These are phyloP conservation scores for Solanum chiquidenum DNA, from an alignment of 257 asterid genomes.

Conservation along the genomic window DNA sequence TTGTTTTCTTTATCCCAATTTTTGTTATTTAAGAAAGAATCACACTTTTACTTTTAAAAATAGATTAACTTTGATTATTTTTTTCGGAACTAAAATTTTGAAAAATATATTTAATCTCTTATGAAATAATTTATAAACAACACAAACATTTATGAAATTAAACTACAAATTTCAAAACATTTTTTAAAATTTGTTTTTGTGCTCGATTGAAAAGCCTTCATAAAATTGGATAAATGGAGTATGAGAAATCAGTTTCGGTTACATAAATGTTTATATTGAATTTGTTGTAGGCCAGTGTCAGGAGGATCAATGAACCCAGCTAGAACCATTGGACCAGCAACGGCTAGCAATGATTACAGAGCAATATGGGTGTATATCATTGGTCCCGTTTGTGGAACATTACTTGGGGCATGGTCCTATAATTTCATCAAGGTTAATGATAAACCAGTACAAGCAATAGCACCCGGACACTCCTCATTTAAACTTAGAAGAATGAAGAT, in stretches of 20 bases:
- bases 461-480: constrained; percentile 19
- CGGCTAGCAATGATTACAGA: constrained; percentile 53
- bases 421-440: constrained; percentile 43
- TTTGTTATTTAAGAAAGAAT: neutral
- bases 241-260: too few species aligned
- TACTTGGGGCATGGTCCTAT: constrained; percentile 61
- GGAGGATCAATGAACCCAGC: constrained; percentile 96
- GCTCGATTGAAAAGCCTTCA: neutral
- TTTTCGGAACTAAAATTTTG: neutral
- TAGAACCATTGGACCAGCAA: constrained; percentile 72
- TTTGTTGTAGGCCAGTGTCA: constrained; percentile 49
- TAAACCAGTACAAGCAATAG: constrained; percentile 30
- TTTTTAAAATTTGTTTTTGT: neutral
- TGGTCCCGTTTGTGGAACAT: constrained; percentile 70
- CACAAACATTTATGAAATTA: neutral
- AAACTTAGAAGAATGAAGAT: constrained; percentile 43
- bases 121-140: neutral
- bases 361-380: constrained; percentile 65
- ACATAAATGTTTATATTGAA: neutral
- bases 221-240: neutral
- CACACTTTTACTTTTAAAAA: neutral
- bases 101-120: neutral
- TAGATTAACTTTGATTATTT: neutral
- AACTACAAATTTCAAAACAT: neutral
- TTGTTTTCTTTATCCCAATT: neutral